Base-by-base conservation (phyloP, 805 yeast genomes). In the Pichia sporocuriosa region DNA sequence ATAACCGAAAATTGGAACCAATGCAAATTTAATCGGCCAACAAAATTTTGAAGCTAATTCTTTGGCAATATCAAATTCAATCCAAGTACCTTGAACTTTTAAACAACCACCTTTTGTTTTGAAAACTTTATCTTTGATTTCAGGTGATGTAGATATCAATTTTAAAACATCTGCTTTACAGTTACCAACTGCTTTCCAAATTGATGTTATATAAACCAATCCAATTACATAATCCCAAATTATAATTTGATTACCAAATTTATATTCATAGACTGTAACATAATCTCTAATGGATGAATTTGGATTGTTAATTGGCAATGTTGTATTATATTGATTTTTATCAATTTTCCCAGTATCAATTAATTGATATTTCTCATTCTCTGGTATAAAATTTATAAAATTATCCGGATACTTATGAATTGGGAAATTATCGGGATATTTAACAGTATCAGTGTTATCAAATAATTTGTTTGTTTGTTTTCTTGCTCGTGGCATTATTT, bases 1-100 rank as follows among this genome's bases (percentile, higher is more conserved):
- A 2, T 65, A 61, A 3, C 96, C 96, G 62, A 88, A 88, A 7
- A 88, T 50, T 3, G 96, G 96, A 22, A 86, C 73, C 49, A 88
- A 64, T 17, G 84, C 76, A 57, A 68, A 83, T 43, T 96, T 68
- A 34, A 88, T 82, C 43, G 79, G 77, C 60, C 74, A 87, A 63
- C 95, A 84, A 53, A 87, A 84, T 39, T 82, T 73, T 26, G 75
- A 60, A 4, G 95, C 90, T 40, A 88, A 65, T 25, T 73, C 63
- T 45, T 70, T 70, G 20, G 94, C 87, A 38, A 84, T 67, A 9
- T 72, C 73, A 54, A 63, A 81, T 2, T 95, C 90, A 30, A 87
- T 63, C 96, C 96, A 89, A 8, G 96, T 86, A 4, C 97, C 97
- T 64, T 88, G 97, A 50, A 89, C 86, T 66, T 87, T 87, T 49